Conservation (phyloP, 176 grass and related monocot genomes). For the Otatea glauca region DNA sequence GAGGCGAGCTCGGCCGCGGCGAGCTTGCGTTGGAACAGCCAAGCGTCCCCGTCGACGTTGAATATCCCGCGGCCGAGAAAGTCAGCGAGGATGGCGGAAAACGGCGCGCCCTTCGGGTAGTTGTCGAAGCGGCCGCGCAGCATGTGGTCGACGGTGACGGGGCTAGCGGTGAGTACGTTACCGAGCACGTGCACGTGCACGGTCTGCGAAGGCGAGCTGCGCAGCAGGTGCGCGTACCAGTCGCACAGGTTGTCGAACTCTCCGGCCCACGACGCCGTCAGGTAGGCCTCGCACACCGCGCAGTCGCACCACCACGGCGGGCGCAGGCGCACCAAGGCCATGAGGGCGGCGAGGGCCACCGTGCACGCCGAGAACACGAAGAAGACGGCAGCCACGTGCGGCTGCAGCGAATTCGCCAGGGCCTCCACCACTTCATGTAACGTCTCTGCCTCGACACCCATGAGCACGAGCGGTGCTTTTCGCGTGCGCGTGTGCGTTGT, state of each 20-base stretch:
- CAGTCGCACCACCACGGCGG: conserved; percentile 81
- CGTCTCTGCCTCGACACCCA: conserved; percentile 37
- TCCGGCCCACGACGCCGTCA: conserved; percentile 67
- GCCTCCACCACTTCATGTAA: conserved; percentile 26
- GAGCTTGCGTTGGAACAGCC: conserved; percentile 80
- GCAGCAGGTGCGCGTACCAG: conserved; percentile 91
- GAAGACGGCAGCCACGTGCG: conserved; percentile 53
- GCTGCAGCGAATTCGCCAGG: conserved; percentile 45
- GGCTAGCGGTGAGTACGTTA: conserved; percentile 75
- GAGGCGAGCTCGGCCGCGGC: conserved; percentile 61
- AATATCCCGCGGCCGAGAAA: conserved; percentile 90
- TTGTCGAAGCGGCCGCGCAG: conserved; percentile 66
- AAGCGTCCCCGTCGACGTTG: conserved; percentile 76
- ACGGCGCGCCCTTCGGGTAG: conserved; percentile 78
- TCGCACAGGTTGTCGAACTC: conserved; percentile 84
- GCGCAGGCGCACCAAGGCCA: conserved; percentile 38
- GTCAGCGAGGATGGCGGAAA: conserved; percentile 80
- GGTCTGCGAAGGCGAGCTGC: conserved; percentile 62
- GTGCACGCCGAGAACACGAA: conserved; percentile 50
- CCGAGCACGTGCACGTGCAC: conserved; percentile 82
- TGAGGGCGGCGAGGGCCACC: conserved; percentile 53
- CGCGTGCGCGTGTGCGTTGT: background rate
- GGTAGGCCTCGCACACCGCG: conserved; percentile 70
- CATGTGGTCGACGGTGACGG: conserved; percentile 76
- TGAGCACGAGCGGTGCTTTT: background rate